Base-by-base conservation (phyloP, 352 stramenopile species). In the Phytopythium vexans region DNA sequence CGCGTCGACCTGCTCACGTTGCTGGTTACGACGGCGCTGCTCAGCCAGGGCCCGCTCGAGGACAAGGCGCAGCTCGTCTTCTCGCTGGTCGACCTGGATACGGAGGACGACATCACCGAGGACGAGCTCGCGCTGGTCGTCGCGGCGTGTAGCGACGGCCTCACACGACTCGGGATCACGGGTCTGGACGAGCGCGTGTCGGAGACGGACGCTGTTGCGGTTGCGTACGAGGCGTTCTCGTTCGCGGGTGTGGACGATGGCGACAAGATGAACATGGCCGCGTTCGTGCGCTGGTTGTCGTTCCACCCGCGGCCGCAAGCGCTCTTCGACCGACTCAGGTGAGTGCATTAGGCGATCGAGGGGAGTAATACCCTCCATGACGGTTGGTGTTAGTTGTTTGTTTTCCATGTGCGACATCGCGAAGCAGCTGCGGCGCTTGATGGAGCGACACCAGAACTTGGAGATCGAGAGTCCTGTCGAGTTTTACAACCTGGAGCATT, bases 71-170 rank as follows among this genome's bases (percentile, higher is more conserved):
- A 59, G 14, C 77, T 90, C 35, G 53, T 92, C 2, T 92, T 92
- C 58, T 46, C 67, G 37, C 66, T 89, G 43, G 74, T 89, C 38
- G 82, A 89, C 52, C 62, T 92, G 42, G 79, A 92, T 51, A 77
- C 64, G 1, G 82, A 92, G 46, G 82, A 92, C 60, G 82, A 92
- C 52, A 79, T 89, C 40, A 69, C 80, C 54, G 77, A 88, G 53
- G 68, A 77, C 34, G 79, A 89, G 58, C 62, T 92, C 42, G 79
- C 75, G 27, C 68, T 92, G 46, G 54, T 87, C 3, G 64, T 92
- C n/a, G 72, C 71, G 9, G 58, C 75, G 6, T 85, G 70, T 41
- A 74, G 52, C 36, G 58, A 76, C 9, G 82, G 79, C 0, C 47
- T 92, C 9, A 39, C 47, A 3, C 62, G 74, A 0, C 62, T 90